Evolutionary conservation across 164 flowering plant species (phyloP).

Genomic region (Malania oleifera): DNA sequence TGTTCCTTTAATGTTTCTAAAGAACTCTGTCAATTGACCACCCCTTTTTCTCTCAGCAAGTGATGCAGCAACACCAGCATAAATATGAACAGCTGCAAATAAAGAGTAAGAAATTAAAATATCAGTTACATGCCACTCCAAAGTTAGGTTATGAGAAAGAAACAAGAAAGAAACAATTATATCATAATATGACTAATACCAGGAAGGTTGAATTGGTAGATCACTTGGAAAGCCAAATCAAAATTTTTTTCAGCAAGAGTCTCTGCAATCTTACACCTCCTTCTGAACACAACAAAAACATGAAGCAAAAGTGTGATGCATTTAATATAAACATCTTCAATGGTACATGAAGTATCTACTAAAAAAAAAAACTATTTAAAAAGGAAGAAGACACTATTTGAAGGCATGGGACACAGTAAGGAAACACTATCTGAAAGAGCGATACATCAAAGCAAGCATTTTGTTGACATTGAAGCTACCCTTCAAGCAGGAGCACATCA

Average conservation of each 20-base stretch:
- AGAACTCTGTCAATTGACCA: constrained; percentile 82
- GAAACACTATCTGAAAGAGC: background rate
- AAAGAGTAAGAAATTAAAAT: background rate
- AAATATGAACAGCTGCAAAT: constrained; percentile 87
- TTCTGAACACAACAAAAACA: constrained; percentile 45
- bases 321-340: no score
- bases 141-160: background rate
- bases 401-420: no score
- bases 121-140: background rate
- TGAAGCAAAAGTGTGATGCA: background rate
- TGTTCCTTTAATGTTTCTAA: constrained; percentile 87
- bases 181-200: constrained; percentile 35
- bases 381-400: no score
- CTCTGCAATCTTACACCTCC: constrained; percentile 96
- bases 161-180: background rate
- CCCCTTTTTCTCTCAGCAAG: constrained; percentile 96
- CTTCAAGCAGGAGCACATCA: no score
- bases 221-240: constrained; percentile 89
- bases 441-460: no score
- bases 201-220: constrained; percentile 83
- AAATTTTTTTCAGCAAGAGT: constrained; percentile 86
- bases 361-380: no score
- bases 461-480: no score
- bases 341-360: no score
- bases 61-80: constrained; percentile 96